Base-by-base conservation (phyloP, 2,329 filamentous ascomycete species). In the Decorospora gaudefroyi region DNA sequence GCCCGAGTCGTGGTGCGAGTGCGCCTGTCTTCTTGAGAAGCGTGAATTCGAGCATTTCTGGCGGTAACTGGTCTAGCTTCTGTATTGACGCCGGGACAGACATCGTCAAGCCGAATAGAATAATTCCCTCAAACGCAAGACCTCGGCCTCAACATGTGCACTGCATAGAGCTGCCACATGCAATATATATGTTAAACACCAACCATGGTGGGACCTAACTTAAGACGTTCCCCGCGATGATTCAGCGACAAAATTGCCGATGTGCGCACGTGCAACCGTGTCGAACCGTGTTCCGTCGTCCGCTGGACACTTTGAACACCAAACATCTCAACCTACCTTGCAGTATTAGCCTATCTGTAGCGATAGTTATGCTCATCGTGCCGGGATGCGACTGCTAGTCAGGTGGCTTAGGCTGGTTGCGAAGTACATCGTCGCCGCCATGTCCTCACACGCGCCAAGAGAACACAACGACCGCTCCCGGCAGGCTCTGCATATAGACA, bases 1-100 rank as follows among this genome's bases (percentile, higher is more conserved):
- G 78, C 3, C 88, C 90, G 6, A 92, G 72, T 38, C 90, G 81
- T 23, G 87, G 81, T 15, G 74, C 75, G n/a, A 71, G 55, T 12
- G 59, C 49, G 28, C 60, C 53, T 6, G 68, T 52, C 4, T 68
- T 59, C 55, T 72, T 72, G 48, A 73, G 64, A 38, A 78, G 57
- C 26, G 62, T 67, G 61, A 78, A 78, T 21, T 68, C 59, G 26
- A 71, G 61, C 74, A 77, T 76, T 46, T 74, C 72, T 4, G 59
- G 61, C 16, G 65, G 65, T 22, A 68, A 46, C 32, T 66, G 56
- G 27, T 51, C 44, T 7, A 65, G 40, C 31, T 57, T 57, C 11
- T 32, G 28, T 15, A 11, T 3, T 4, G 43, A 21, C 17, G 21
- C 31, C 12, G 39, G 42, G 7, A 25, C 27, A 18, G 51, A 40